Conservation (phyloP, 2,329 filamentous ascomycete genomes). For the Claviceps africana region DNA sequence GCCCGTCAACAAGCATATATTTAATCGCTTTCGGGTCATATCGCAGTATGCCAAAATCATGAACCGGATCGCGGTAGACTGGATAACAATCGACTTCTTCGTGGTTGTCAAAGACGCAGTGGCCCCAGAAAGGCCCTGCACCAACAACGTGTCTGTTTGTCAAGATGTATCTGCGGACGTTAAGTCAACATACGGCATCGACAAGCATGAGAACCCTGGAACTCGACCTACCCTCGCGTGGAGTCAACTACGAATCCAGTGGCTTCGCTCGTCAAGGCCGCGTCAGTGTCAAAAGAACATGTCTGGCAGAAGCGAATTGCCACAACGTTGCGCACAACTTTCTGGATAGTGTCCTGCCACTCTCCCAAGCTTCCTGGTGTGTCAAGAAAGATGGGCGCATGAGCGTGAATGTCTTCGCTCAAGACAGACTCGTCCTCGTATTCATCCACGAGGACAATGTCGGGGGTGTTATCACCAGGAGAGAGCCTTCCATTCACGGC, state of each 20-base stretch:
- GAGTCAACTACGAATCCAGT: constrained; percentile 97
- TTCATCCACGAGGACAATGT: constrained; percentile 20
- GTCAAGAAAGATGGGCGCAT: constrained; percentile 20
- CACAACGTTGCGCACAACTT: constrained; percentile 86
- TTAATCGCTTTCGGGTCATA: constrained; percentile 95
- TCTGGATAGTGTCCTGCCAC: constrained; percentile 93
- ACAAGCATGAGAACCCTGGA: background rate
- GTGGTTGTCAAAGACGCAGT: constrained; percentile 97
- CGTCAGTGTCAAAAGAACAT: constrained; percentile 94
- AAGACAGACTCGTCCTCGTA: constrained; percentile 29
- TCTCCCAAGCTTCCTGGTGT: constrained; percentile 37
- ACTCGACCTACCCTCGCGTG: constrained; percentile 54
- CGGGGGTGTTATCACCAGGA: constrained; percentile 35
- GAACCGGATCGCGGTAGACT: constrained; percentile 93
- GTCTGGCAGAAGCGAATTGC: constrained; percentile 99
- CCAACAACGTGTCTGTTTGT: constrained; percentile 91
- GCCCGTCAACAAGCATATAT: constrained; percentile 79
- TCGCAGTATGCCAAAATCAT: constrained; percentile 93
- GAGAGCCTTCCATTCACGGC: constrained; percentile 33
- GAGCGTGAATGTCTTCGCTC: constrained; percentile 25
- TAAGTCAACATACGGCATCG: background rate
- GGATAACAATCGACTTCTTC: constrained; percentile 92
- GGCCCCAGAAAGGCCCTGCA: constrained; percentile 92
- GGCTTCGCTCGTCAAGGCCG: constrained; percentile 84
- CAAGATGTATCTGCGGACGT: constrained; percentile 51